Base-by-base conservation (phyloP, 2,329 filamentous ascomycete genomes). In the Allantophomopsis lycopodina region DNA sequence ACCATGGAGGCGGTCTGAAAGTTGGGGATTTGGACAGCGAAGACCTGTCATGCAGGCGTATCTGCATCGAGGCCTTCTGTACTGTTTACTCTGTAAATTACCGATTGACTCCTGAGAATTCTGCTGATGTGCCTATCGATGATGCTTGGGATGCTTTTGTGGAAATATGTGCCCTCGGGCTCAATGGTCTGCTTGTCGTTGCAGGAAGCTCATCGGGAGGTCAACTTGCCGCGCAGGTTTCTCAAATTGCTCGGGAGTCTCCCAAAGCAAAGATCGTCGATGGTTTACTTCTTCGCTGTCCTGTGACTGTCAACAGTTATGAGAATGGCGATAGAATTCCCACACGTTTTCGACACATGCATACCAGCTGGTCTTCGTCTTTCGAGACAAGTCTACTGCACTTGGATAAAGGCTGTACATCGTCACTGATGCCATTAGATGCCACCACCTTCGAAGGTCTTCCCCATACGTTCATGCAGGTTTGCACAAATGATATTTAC, bases 21-120 rank as follows among this genome's bases (percentile, higher is more conserved):
- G 62, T 69, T 23, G 67, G 67, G 10, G 64, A 68, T 39, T 61
- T 64, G 2, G 64, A 69, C 44, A 66, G 61, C 43, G 66, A 71
- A 47, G 65, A 71, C 36, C 50, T 68, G 2, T 61, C 63, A 2
- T 68, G 64, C 46, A 59, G 65, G 0, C 59, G 57, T 18, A 56
- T 69, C 16, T 47, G 60, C 18, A 56, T 59, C 16, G 52, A 49
- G 6, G 41, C 55, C 0, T 42, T 44, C 7, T 45, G 48, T 30
- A 47, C 55, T 2, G 53, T 70, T 20, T 67, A 63, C 48, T 69
- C 65, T 0, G 51, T 68, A 23, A 59, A 59, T 12, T 70, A 71
- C 49, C 57, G 66, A 3, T 56, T 69, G 28, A 14, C 6, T 56
- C 66, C 47, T 65, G 64, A 0, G 44, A 55, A 18, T 50, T 58